A percentile compares a stretch with the other conserved stretches of the same genome.
Conservation (phyloP, 495 filamentous ascomycete species). For the Symbiotaphrina buchneri region DNA sequence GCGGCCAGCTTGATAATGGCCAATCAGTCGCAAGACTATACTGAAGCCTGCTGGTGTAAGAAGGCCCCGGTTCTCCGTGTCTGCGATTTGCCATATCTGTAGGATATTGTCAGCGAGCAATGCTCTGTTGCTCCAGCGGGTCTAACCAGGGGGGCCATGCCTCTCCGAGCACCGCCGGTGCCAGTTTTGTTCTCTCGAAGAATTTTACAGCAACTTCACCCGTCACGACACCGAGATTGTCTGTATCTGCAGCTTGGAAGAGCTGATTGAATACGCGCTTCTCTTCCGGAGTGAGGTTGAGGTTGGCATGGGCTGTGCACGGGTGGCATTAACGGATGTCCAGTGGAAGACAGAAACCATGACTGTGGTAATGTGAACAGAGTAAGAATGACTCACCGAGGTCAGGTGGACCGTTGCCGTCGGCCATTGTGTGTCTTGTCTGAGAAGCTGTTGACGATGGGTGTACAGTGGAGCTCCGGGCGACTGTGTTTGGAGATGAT, state of each 20-base stretch:
- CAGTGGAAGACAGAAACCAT: not conserved
- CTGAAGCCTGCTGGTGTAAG: slow-evolving; percentile 82
- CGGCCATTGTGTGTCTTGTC: no score
- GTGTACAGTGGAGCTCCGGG: no score
- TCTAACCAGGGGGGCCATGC: slow-evolving; percentile 10
- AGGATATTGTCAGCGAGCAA: slow-evolving; percentile 4
- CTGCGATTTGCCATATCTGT: slow-evolving; percentile 97
- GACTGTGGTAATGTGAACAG: not conserved
- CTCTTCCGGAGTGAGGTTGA: slow-evolving; percentile 80
- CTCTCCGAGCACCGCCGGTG: slow-evolving; percentile 71
- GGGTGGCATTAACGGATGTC: no score
- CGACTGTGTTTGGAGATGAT: no score
- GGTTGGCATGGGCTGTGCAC: slow-evolving; percentile 41
- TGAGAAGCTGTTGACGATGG: no score
- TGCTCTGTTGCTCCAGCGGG: not conserved
- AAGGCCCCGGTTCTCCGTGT: slow-evolving; percentile 85
- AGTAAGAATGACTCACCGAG: no score
- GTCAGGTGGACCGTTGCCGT: no score
- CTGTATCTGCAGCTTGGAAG: slow-evolving; percentile 73
- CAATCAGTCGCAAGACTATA: slow-evolving; percentile 78
- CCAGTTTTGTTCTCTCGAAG: slow-evolving; percentile 85
- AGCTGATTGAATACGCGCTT: slow-evolving; percentile 83
- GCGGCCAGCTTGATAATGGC: slow-evolving; percentile 75
- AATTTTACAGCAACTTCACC: slow-evolving; percentile 93
- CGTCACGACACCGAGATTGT: slow-evolving; percentile 79